phyloP scores from a whole-genome alignment of 345 rosid species.

The Bruguiera gymnorhiza region DNA sequence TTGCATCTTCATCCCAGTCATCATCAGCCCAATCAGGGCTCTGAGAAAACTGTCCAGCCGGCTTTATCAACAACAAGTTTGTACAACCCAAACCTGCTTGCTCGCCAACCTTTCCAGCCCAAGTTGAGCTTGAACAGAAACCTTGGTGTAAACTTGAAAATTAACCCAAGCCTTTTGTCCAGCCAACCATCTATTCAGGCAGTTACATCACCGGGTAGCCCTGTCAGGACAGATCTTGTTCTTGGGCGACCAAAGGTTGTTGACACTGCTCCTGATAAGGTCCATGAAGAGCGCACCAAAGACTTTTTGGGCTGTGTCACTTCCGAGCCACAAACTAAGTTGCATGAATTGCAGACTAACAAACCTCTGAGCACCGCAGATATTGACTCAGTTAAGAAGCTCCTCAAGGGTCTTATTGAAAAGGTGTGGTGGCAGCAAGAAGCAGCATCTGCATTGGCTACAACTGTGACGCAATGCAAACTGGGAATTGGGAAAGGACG shows the following conservation, averaged over 20 bases:
- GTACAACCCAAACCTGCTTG: conserved; percentile 47
- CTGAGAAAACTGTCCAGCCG: conserved; percentile 47
- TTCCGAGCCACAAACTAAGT: conserved; percentile 48
- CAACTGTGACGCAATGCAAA: conserved; percentile 64
- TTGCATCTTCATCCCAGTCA: conserved; percentile 55
- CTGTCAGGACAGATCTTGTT: conserved; percentile 78
- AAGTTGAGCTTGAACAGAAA: conserved; percentile 51
- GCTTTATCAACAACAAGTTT: conserved; percentile 47
- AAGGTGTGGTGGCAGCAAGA: conserved; percentile 95
- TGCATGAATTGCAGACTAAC: conserved; percentile 38
- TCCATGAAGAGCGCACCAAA: conserved; percentile 36
- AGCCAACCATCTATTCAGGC: conserved; percentile 31
- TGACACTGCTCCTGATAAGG: conserved; percentile 32
- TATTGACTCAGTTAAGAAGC: conserved; percentile 68
- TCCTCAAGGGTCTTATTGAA: conserved; percentile 67
- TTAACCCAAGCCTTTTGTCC: conserved; percentile 30
- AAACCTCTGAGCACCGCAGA: conserved; percentile 45
- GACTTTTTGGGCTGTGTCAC: conserved; percentile 70
- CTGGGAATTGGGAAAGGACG: conserved; percentile 62
- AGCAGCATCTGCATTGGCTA: conserved; percentile 83
- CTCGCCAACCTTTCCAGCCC: conserved; percentile 61
- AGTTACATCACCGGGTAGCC: conserved; percentile 56
- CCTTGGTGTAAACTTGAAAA: conserved; percentile 32
- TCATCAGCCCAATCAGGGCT: conserved; percentile 36
- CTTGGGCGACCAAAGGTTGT: conserved; percentile 61